Evolutionary conservation across 345 rosid genomes (phyloP).

Genomic region (Lumnitzera racemosa): DNA sequence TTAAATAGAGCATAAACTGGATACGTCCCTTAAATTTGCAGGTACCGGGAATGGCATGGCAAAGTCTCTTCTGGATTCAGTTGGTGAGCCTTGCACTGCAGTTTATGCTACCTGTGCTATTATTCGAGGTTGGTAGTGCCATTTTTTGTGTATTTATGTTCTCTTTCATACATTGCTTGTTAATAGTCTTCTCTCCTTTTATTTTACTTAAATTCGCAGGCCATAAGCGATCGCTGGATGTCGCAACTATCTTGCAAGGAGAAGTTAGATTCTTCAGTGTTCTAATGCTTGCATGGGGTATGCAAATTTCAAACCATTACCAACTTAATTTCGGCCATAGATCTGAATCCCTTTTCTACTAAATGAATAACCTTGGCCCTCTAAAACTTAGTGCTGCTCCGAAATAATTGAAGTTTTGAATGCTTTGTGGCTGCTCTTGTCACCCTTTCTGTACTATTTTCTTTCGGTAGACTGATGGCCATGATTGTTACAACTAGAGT

Average conservation of each 20-base stretch:
- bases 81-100: conserved; percentile 61
- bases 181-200: conserved; percentile 1
- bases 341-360: not conserved
- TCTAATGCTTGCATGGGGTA: conserved; percentile 99
- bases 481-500: too few relatives aligned
- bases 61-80: conserved; percentile 72
- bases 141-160: conserved; percentile 4
- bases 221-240: conserved; percentile 63
- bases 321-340: not conserved
- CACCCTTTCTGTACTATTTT: too few relatives aligned
- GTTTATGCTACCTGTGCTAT: conserved; percentile 61
- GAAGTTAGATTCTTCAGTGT: conserved; percentile 62
- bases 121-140: conserved; percentile 58
- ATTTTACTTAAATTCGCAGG: conserved; percentile 32
- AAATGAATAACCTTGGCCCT: too few relatives aligned
- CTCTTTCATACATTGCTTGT: not conserved
- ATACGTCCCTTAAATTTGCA: conserved; percentile 8
- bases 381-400: too few relatives aligned
- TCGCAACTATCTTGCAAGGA: conserved; percentile 75
- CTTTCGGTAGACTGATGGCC: too few relatives aligned
- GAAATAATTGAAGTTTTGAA: too few relatives aligned
- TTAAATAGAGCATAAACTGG: too few relatives aligned
- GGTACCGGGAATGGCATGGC: conserved; percentile 97
- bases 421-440: too few relatives aligned
- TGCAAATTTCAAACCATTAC: not conserved